Base-by-base conservation (phyloP, 805 yeast genomes). In the Torulaspora franciscae region DNA sequence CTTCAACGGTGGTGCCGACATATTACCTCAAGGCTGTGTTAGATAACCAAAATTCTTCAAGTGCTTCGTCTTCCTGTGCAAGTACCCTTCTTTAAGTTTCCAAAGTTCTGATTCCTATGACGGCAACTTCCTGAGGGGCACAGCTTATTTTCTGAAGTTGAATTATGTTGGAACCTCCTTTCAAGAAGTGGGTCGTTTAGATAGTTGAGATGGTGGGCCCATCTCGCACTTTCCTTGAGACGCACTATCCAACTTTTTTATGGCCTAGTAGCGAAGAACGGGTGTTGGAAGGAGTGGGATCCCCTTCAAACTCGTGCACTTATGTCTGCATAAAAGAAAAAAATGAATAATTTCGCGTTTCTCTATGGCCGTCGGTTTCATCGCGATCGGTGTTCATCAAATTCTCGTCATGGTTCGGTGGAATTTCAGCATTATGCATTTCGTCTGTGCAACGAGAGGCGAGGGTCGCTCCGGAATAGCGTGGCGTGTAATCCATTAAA, bases 1-100 rank as follows among this genome's bases (percentile, higher is more conserved):
- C 38, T 40, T 45, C 35, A 45, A 45, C 19, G 43, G 42, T 38
- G 46, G 41, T 39, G 33, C 17, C 15, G 35, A 8, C 25, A 30
- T 36, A 39, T 39, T 14, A 7, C 11, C 11, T 14, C 7, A 15
- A 27, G 13, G 19, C 9, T 7, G 17, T 10, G 11, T 13, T n/a
- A 11, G 10, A 7, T 17, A 25, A 10, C 19, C n/a, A 14, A 6
- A 6, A 25, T 14, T 37, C 38, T 35, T 8, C 6, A 13, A 35
- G 26, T 17, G 23, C 15, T 37, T 29, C 13, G 26, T 37, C 25
- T 38, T 6, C 33, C 29, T 22, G 10, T 23, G 13, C 14, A 14
- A 7, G 11, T 30, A 19, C 33, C 14, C 33, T 30, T 19, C 33
- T 14, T 6, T 14, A 6, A 30, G 33, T 30, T 15, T 30, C 19